Conservation (phyloP, 345 rosid genomes). For the Syzygium grande region DNA sequence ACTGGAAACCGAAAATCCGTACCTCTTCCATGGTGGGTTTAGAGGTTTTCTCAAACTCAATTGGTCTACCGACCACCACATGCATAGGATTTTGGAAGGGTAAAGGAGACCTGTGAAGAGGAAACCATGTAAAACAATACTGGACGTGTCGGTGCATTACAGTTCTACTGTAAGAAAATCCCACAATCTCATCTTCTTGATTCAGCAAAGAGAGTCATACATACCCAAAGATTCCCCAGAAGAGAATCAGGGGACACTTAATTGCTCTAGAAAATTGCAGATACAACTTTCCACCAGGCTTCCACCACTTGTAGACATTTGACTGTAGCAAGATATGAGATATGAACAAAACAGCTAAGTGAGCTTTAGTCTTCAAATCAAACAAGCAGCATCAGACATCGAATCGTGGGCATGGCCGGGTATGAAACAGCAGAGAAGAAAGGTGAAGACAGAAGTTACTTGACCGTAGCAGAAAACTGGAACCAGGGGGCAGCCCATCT, state of each 20-base stretch:
- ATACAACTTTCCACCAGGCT: slow-evolving; percentile 54
- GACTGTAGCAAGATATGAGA: slow-evolving; percentile 26
- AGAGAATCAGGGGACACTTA: slow-evolving; percentile 61
- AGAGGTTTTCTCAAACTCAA: slow-evolving; percentile 54
- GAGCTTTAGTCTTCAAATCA: not conserved
- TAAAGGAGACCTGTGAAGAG: slow-evolving; percentile 46
- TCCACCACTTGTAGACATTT: slow-evolving; percentile 72
- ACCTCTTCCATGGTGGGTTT: slow-evolving; percentile 86
- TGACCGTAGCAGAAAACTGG: slow-evolving; percentile 97
- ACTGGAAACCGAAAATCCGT: not conserved
- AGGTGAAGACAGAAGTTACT: slow-evolving; percentile 17
- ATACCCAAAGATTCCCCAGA: slow-evolving; percentile 86
- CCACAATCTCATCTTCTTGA: not conserved
- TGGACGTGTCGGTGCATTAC: not conserved
- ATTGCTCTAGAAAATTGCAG: slow-evolving; percentile 58
- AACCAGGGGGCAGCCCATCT: slow-evolving; percentile 71
- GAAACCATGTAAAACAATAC: not conserved
- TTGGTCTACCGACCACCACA: slow-evolving; percentile 86
- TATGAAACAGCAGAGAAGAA: not conserved
- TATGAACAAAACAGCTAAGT: not conserved
- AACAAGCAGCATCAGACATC: not conserved
- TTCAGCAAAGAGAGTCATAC: not conserved
- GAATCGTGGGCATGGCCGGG: not conserved
- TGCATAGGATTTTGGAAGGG: slow-evolving; percentile 70
- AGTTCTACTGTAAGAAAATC: not conserved